phyloP scores from a whole-genome alignment of 805 yeast genomes.

The Lipomyces mesembrius region DNA sequence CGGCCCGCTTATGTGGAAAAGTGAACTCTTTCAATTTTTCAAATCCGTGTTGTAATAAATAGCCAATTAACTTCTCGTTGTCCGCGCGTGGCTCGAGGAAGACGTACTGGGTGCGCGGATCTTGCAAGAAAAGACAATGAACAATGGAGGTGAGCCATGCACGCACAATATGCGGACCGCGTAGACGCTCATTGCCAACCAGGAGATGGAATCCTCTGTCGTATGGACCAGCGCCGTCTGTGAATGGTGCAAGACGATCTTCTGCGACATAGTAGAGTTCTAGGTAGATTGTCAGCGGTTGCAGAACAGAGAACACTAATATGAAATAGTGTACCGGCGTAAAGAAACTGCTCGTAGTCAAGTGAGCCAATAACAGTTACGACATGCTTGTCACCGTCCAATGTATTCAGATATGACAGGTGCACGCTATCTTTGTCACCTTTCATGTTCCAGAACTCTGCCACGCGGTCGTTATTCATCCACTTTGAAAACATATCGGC shows the following conservation, averaged over 20 bases:
- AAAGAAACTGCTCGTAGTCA: conserved; percentile 35
- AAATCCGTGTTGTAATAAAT: conserved; percentile 32
- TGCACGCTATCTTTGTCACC: conserved; percentile 30
- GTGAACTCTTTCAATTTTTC: conserved; percentile 38
- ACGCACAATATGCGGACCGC: conserved; percentile 41
- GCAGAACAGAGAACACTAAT: not conserved
- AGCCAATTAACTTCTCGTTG: conserved; percentile 38
- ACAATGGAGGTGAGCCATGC: conserved; percentile 39
- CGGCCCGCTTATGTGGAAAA: conserved; percentile 42
- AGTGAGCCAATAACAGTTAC: conserved; percentile 37
- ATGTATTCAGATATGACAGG: conserved; percentile 26
- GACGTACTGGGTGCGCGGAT: conserved; percentile 36
- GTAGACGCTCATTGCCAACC: conserved; percentile 40
- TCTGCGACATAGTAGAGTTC: conserved; percentile 42
- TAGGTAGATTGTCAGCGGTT: not conserved
- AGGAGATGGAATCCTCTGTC: conserved; percentile 42
- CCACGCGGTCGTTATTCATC: conserved; percentile 41
- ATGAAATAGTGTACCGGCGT: conserved; percentile 26
- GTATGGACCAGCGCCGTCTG: conserved; percentile 24
- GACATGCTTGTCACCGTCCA: conserved; percentile 32
- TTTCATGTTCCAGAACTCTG: conserved; percentile 39
- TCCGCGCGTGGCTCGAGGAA: conserved; percentile 41
- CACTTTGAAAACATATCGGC: conserved; percentile 33
- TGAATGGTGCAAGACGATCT: conserved; percentile 38
- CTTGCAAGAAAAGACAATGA: conserved; percentile 39